Percentiles rank a stretch among this genome's conserved stretches.
These are phyloP conservation scores for Epicoccum nigrum DNA, from an alignment of 2,329 filamentous ascomycete species.

Conservation along the genomic window DNA sequence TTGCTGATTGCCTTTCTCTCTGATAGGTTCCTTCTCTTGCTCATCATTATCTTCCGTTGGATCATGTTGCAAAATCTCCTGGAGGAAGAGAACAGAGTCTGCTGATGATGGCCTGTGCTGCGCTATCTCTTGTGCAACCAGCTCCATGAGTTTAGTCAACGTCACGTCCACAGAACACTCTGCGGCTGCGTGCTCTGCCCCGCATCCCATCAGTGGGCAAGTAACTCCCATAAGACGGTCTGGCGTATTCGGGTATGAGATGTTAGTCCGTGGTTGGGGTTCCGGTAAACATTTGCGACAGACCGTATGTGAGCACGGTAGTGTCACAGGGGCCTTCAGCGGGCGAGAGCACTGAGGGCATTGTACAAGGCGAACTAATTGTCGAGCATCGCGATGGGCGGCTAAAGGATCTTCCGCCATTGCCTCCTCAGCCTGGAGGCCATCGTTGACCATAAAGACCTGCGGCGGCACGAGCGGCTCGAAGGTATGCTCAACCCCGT, in stretches of 20 bases:
- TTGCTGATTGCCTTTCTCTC: slow-evolving; percentile 40
- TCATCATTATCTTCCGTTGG: slow-evolving; percentile 45
- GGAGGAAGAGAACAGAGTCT: slow-evolving; percentile 48
- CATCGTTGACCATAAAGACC: slow-evolving; percentile 54
- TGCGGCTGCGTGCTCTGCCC: slow-evolving; percentile 72
- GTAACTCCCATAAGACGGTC: slow-evolving; percentile 71
- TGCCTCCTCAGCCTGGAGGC: slow-evolving; percentile 39
- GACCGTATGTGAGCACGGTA: slow-evolving; percentile 81
- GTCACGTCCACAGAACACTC: slow-evolving; percentile 82
- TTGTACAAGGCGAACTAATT: slow-evolving; percentile 75
- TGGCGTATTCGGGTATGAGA: slow-evolving; percentile 76
- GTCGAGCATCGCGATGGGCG: slow-evolving; percentile 63
- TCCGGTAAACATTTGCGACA: slow-evolving; percentile 77
- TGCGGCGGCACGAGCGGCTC: slow-evolving; percentile 31
- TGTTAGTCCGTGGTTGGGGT: slow-evolving; percentile 67
- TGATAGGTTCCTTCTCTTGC: slow-evolving; percentile 40
- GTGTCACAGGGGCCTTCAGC: slow-evolving; percentile 70
- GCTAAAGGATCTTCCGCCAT: slow-evolving; percentile 50
- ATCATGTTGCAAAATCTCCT: slow-evolving; percentile 49
- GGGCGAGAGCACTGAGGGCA: slow-evolving; percentile 76
- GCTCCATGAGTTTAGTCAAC: slow-evolving; percentile 71
- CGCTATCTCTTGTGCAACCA: slow-evolving; percentile 57
- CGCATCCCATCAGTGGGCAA: slow-evolving; percentile 74
- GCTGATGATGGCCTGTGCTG: slow-evolving; percentile 42
- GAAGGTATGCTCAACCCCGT: slow-evolving; percentile 42